A percentile compares a stretch with the other conserved stretches of the same genome.
Evolutionary conservation across 768 basidiomycete species (phyloP).

Genomic region (Boletellus emodensis): DNA sequence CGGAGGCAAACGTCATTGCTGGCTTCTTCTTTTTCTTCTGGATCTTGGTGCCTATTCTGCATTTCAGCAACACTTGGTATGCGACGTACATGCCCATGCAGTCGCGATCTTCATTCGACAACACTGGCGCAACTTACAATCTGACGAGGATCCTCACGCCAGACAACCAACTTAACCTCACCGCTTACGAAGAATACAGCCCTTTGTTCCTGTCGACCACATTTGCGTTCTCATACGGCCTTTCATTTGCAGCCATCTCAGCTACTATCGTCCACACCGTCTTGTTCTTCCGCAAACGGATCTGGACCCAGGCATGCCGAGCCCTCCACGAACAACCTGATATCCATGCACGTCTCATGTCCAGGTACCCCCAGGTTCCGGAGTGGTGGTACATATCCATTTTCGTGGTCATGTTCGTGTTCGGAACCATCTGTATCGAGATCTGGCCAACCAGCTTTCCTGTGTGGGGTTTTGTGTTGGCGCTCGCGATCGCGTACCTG

Average conservation of each 20-base stretch:
- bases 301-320: constrained; percentile 47
- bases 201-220: constrained; percentile 45
- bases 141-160: constrained; percentile 37
- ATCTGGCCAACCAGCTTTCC: constrained; percentile 55
- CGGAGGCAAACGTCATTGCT: constrained; percentile 36
- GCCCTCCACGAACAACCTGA: constrained; percentile 55
- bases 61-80: constrained; percentile 37
- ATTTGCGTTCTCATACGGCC: constrained; percentile 50
- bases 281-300: constrained; percentile 56
- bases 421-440: constrained; percentile 57
- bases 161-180: constrained; percentile 29
- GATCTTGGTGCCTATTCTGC: constrained; percentile 26
- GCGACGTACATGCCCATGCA: constrained; percentile 37
- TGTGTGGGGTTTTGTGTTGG: constrained; percentile 43
- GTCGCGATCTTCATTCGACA: constrained; percentile 42
- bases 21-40: constrained; percentile 38
- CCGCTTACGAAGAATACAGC: constrained; percentile 35
- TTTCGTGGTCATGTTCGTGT: constrained; percentile 51
- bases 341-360: constrained; percentile 59
- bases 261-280: constrained; percentile 39
- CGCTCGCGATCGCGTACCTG: constrained; percentile 44
- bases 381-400: constrained; percentile 53
- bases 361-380: constrained; percentile 53
- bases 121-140: constrained; percentile 38
- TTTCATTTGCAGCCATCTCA: constrained; percentile 43